Percentiles rank a stretch among this genome's conserved stretches.
These are phyloP conservation scores for Suhomyces sp. DNA, from an alignment of 805 yeast species.

Conservation along the genomic window DNA sequence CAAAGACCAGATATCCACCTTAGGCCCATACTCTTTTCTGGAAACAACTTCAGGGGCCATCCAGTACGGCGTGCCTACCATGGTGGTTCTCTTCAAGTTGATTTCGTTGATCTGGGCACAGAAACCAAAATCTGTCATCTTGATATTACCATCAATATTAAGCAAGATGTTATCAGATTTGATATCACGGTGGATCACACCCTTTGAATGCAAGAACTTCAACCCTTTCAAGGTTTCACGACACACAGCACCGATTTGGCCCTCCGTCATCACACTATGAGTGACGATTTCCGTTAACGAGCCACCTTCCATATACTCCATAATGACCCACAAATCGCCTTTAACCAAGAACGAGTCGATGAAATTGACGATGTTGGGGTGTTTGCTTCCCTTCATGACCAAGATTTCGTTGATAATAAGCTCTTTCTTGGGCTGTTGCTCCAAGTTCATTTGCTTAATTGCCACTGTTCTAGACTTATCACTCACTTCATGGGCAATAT, in stretches of 20 bases:
- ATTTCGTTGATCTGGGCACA: conserved; percentile 82
- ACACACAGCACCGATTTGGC: conserved; percentile 93
- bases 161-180: conserved; percentile 90
- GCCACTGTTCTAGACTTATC: conserved; percentile 69
- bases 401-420: conserved; percentile 90
- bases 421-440: conserved; percentile 93
- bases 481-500: conserved; percentile 67
- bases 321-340: conserved; percentile 91
- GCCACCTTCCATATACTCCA: conserved; percentile 99
- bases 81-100: conserved; percentile 86
- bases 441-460: conserved; percentile 92
- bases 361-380: conserved; percentile 90
- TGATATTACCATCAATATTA: conserved; percentile 81
- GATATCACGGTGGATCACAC: conserved; percentile 93
- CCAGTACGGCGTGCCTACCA: conserved; percentile 99
- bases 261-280: conserved; percentile 84
- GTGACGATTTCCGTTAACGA: conserved; percentile 93
- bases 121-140: conserved; percentile 93
- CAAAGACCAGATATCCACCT: conserved; percentile 96
- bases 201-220: conserved; percentile 82
- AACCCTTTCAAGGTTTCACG: conserved; percentile 86
- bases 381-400: conserved; percentile 91
- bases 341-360: conserved; percentile 72
- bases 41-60: conserved; percentile 99
- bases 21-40: conserved; percentile 92